Conservation (phyloP, 768 basidiomycete species). For the Suillus placidus region DNA sequence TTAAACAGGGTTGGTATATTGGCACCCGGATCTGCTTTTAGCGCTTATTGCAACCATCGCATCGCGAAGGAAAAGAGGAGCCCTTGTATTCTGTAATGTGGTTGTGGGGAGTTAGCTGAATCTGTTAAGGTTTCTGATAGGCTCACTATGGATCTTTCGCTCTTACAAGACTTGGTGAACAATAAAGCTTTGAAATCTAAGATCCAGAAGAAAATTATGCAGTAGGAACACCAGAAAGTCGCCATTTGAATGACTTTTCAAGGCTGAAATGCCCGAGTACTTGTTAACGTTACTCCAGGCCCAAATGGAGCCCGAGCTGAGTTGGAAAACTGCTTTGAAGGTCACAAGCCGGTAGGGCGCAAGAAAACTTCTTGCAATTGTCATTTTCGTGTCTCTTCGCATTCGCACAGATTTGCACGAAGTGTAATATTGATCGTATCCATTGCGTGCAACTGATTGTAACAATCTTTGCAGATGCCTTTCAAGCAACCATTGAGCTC, state of each 20-base stretch:
- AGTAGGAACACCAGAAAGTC: not conserved
- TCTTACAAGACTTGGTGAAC: not conserved
- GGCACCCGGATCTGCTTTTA: not conserved
- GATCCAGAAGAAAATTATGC: not conserved
- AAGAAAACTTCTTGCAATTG: not conserved
- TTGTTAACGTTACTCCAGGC: not conserved
- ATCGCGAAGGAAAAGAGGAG: not conserved
- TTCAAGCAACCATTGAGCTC: slow-evolving; percentile 3
- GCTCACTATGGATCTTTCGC: not conserved
- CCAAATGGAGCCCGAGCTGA: not conserved
- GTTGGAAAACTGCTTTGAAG: not conserved
- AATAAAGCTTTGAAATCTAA: not conserved
- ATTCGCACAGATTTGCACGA: slow-evolving; percentile 5
- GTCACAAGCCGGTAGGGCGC: not conserved
- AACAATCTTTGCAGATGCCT: not conserved
- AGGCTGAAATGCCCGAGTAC: not conserved
- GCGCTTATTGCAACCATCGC: not conserved
- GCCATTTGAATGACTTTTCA: not conserved
- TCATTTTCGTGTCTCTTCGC: not conserved
- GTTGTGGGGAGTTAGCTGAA: not conserved
- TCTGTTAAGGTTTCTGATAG: not conserved
- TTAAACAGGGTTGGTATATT: not conserved
- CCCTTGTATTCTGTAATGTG: not conserved
- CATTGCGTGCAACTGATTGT: not conserved
- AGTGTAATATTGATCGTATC: not conserved